Conservation (phyloP, 176 grass and related monocot genomes). For the Pontederia crassipes region DNA sequence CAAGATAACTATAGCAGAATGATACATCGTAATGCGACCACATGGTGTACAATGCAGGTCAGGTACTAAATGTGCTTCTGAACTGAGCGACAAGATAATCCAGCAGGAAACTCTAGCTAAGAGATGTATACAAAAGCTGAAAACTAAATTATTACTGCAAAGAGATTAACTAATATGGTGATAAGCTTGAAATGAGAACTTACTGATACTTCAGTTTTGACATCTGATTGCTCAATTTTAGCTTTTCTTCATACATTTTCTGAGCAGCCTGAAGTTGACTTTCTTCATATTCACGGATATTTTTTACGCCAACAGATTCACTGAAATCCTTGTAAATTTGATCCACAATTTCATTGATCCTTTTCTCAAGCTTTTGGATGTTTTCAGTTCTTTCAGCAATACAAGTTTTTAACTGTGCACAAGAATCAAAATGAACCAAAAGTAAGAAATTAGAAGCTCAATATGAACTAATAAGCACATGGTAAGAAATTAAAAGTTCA, state of each 20-base stretch:
- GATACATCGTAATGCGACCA: too few species aligned
- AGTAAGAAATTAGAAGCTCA: conserved; percentile 7
- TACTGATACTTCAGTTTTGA: conserved; percentile 99
- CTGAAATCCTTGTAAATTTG: conserved; percentile 91
- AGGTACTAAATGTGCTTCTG: too few species aligned
- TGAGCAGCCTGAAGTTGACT: conserved; percentile 80
- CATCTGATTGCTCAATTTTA: conserved; percentile 76
- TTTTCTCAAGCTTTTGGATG: conserved; percentile 76
- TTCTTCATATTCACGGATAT: conserved; percentile 99
- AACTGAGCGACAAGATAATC: not conserved
- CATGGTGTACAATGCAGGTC: too few species aligned
- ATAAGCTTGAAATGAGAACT: conserved; percentile 23
- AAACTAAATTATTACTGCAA: too few species aligned
- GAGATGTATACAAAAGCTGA: too few species aligned
- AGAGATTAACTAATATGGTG: too few species aligned
- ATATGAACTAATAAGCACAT: conserved; percentile 7
- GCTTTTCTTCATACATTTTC: conserved; percentile 72
- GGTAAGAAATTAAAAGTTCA: conserved; percentile 15
- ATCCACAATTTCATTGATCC: conserved; percentile 91
- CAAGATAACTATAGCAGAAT: too few species aligned
- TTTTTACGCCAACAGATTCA: conserved; percentile 81
- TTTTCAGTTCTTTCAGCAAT: conserved; percentile 63
- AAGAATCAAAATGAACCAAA: conserved; percentile 25
- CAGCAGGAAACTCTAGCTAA: not conserved
- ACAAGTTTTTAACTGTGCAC: conserved; percentile 49